Evolutionary conservation across 1,139 yeast genomes (phyloP).

Genomic region (Yarrowia galli): DNA sequence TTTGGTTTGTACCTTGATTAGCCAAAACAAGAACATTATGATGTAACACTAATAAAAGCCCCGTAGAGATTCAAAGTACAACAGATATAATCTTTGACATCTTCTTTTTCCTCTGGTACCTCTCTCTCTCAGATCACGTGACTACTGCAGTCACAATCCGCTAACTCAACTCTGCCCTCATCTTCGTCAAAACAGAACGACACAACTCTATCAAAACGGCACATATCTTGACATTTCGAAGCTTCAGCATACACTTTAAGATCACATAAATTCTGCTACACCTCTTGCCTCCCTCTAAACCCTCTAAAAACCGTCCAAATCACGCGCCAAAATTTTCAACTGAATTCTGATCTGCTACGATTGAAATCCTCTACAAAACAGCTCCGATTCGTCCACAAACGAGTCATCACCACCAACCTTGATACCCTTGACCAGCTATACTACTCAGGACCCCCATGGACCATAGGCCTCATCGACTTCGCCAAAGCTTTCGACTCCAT

Average conservation of each 20-base stretch:
- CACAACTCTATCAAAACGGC: background rate
- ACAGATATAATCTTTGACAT: too few species aligned
- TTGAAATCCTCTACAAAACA: too few species aligned
- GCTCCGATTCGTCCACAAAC: background rate
- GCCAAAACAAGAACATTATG: too few species aligned
- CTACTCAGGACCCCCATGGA: background rate
- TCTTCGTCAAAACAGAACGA: background rate
- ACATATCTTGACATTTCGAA: background rate
- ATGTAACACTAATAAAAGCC: too few species aligned
- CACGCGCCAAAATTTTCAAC: background rate
- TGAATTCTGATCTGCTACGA: background rate
- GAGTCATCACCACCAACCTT: background rate
- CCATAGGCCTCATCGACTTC: constrained; percentile 1
- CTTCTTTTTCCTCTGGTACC: too few species aligned
- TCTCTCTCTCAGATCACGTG: too few species aligned
- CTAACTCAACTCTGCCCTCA: too few species aligned
- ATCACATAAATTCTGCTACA: too few species aligned
- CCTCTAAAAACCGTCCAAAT: background rate
- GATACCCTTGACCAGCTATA: background rate
- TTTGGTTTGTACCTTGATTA: too few species aligned
- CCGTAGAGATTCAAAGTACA: too few species aligned
- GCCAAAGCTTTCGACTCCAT: constrained; percentile 3
- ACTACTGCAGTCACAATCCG: too few species aligned
- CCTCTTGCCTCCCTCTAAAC: background rate
- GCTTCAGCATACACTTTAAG: background rate